These are phyloP conservation scores for Tausonia pullulans DNA, from an alignment of 1,284 basidiomycete species.

Conservation along the genomic window DNA sequence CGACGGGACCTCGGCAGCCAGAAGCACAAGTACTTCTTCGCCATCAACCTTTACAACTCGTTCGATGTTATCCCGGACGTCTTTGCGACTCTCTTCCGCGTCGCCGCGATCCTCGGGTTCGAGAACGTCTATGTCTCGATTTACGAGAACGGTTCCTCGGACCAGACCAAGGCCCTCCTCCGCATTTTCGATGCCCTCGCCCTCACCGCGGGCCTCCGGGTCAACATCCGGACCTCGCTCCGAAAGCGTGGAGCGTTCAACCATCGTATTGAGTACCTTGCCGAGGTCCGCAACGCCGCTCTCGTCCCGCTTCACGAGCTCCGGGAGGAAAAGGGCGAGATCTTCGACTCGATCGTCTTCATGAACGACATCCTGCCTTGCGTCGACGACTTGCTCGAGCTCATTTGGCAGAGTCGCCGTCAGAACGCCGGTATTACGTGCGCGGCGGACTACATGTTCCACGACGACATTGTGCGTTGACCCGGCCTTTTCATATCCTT, in stretches of 20 bases:
- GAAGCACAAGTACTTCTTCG: conserved; percentile 93
- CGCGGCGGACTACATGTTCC: conserved; percentile 95
- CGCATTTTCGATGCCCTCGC: conserved; percentile 85
- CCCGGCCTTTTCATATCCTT: neutral
- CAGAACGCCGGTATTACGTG: conserved; percentile 96
- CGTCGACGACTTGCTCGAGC: conserved; percentile 85
- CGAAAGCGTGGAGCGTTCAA: conserved; percentile 90
- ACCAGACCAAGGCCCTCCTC: conserved; percentile 90
- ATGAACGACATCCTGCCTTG: conserved; percentile 98
- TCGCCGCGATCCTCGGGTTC: conserved; percentile 77
- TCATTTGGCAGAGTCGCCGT: conserved; percentile 80
- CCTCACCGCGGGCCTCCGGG: conserved; percentile 71
- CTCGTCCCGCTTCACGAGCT: conserved; percentile 86
- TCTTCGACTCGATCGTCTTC: conserved; percentile 89
- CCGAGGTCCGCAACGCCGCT: conserved; percentile 88
- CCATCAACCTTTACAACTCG: conserved; percentile 95
- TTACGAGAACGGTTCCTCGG: conserved; percentile 91
- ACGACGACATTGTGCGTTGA: conserved; percentile 66
- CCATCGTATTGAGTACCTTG: conserved; percentile 95
- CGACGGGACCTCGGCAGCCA: conserved; percentile 38
- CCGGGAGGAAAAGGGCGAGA: conserved; percentile 74
- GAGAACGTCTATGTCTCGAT: conserved; percentile 95
- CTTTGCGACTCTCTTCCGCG: conserved; percentile 87
- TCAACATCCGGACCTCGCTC: conserved; percentile 80
- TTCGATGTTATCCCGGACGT: conserved; percentile 94